These are phyloP conservation scores for Smittium mucronatum DNA, from an alignment of 371 early-diverging fungal genomes.

Conservation along the genomic window DNA sequence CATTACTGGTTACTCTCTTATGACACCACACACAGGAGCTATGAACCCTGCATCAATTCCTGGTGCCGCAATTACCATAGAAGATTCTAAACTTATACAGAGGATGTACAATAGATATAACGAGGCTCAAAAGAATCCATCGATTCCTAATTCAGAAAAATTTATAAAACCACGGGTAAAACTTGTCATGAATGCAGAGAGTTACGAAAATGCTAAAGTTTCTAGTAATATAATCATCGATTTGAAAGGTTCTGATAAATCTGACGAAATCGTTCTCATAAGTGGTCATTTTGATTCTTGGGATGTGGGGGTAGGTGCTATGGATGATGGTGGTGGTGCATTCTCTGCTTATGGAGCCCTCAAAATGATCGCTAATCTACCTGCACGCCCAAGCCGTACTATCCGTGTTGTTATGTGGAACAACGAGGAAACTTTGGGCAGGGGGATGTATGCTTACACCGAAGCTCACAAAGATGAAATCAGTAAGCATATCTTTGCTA, in stretches of 20 bases:
- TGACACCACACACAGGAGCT: constrained; percentile 38
- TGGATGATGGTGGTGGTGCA: constrained; percentile 43
- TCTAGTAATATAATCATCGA: constrained; percentile 40
- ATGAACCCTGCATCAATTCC: constrained; percentile 35
- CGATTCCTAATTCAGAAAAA: constrained; percentile 13
- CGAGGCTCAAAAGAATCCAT: constrained; percentile 14
- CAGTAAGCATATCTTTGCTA: constrained; percentile 35
- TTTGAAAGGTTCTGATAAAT: constrained; percentile 34
- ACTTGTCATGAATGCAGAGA: constrained; percentile 32
- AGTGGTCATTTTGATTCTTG: constrained; percentile 49
- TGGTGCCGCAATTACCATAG: constrained; percentile 37
- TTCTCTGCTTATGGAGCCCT: constrained; percentile 41
- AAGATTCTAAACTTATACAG: constrained; percentile 38
- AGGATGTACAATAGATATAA: constrained; percentile 29
- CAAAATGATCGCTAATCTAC: constrained; percentile 30
- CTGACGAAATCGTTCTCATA: constrained; percentile 39
- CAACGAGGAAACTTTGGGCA: constrained; percentile 39
- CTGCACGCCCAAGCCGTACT: constrained; percentile 35
- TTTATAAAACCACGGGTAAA: constrained; percentile 31
- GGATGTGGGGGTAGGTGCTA: constrained; percentile 44
- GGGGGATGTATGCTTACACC: constrained; percentile 40
- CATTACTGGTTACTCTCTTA: constrained; percentile 33
- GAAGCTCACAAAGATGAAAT: constrained; percentile 30
- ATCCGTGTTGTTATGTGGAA: constrained; percentile 44
- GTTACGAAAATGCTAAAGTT: constrained; percentile 20